Base-by-base conservation (phyloP, 345 rosid species). In the Salix exigua region DNA sequence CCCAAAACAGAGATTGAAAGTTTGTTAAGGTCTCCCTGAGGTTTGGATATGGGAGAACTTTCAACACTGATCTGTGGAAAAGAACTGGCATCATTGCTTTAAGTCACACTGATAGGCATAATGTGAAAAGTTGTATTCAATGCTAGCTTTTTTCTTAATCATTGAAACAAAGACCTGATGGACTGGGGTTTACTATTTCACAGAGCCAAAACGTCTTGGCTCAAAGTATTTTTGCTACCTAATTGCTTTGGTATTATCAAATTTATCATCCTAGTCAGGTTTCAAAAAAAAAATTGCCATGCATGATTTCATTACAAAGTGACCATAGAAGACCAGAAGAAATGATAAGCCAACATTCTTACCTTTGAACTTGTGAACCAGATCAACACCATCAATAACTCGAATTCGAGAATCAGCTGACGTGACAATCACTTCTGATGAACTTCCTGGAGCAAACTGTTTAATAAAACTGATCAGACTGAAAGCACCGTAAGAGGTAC, bases 351-450 rank as follows among this genome's bases (percentile, higher is more conserved):
- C 60, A 12, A 42, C 30, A 75, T 68, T 77, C 84, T 81, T 78
- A 96, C 99, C 99, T 89, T 92, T 96, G 77, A 92, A 88, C 82
- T 93, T 96, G 87, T 92, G 92, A 46, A 92, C 89, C 72, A 96
- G 83, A 83, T 96, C 97, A 74, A 82, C 79, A 38, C 92, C 92
- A 77, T 93, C 91, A 78, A 96, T 85, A 83, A 92, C 92, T 72
- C 97, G 94, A 75, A 91, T 73, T 83, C 98, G 88, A 62, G 98
- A 96, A 88, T 96, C 99, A 17, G 99, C 92, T 38, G 97, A 93
- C 31, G 98, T 93, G 81, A 93, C 80, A n/a, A 96, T 91, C 75
- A 96, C 95, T 87, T 93, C 96, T 58, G 96, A 88, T 77, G 95
- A 96, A 78, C 98, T 96, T 81, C 97, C 96, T 25, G 88, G 91